These are phyloP conservation scores for Wickerhamomyces alni DNA, from an alignment of 805 yeast genomes.

Conservation along the genomic window DNA sequence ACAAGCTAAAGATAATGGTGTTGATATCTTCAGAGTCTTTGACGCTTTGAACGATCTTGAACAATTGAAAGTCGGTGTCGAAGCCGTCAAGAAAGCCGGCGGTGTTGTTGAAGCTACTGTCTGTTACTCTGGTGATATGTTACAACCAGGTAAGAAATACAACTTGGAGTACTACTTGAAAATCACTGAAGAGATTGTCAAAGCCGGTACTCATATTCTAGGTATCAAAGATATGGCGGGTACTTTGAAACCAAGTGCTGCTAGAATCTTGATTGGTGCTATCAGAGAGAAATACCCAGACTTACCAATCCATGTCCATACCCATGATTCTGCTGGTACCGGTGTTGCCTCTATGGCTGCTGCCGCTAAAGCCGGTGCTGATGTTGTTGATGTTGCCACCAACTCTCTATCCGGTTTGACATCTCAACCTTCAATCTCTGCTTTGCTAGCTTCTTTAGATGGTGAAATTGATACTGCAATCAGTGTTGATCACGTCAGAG, in stretches of 20 bases:
- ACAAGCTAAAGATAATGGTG: conserved; percentile 94
- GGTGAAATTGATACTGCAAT: conserved; percentile 78
- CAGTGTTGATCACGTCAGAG: conserved; percentile 61
- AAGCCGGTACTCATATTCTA: conserved; percentile 91
- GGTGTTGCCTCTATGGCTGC: conserved; percentile 97
- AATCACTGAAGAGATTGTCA: conserved; percentile 77
- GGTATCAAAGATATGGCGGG: conserved; percentile 99
- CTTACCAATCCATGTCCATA: conserved; percentile 96
- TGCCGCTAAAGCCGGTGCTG: conserved; percentile 94
- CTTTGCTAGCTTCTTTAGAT: conserved; percentile 86
- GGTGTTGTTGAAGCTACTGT: conserved; percentile 99
- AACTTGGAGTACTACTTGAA: conserved; percentile 83
- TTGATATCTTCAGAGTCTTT: conserved; percentile 95
- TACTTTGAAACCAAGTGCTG: conserved; percentile 94
- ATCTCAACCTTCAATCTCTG: conserved; percentile 94
- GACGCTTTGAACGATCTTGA: conserved; percentile 97
- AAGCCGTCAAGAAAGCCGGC: conserved; percentile 96
- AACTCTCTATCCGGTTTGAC: conserved; percentile 98
- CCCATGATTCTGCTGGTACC: conserved; percentile 99
- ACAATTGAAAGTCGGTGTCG: conserved; percentile 95
- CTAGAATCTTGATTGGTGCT: conserved; percentile 68
- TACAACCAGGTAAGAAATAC: conserved; percentile 92
- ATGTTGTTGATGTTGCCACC: conserved; percentile 94
- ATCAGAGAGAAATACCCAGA: conserved; percentile 86
- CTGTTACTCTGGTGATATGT: conserved; percentile 99